Evolutionary conservation across 768 basidiomycete genomes (phyloP).

Genomic region (Mycena albidolilacea): DNA sequence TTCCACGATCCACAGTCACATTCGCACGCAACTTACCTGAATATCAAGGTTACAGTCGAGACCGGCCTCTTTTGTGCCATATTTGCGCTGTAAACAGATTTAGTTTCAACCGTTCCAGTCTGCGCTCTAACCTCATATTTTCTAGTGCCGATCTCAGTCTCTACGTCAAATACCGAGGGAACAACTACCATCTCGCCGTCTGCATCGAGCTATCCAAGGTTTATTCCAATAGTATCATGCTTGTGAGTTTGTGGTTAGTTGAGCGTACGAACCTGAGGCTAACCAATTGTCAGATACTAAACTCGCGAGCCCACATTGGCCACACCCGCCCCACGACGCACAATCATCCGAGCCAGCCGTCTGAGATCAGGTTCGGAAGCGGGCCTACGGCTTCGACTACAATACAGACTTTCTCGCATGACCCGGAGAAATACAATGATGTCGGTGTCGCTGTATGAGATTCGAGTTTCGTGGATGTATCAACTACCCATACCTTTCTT

Average conservation of each 20-base stretch:
- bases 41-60: conserved; percentile 37
- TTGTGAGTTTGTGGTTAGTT: not conserved
- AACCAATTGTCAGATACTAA: conserved; percentile 15
- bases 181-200: conserved; percentile 39
- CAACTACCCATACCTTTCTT: no score
- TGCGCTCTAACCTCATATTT: not conserved
- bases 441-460: no score
- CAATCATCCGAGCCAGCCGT: not conserved
- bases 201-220: conserved; percentile 40
- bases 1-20: no score
- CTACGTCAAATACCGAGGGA: conserved; percentile 34
- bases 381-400: not conserved
- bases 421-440: not conserved
- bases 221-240: conserved; percentile 40
- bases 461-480: no score
- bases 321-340: not conserved
- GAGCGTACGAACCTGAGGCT: not conserved
- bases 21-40: not conserved
- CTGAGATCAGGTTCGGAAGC: not conserved
- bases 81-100: conserved; percentile 28
- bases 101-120: not conserved
- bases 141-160: conserved; percentile 39
- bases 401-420: not conserved
- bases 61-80: conserved; percentile 39
- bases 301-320: conserved; percentile 24